These are phyloP conservation scores for Corylus heterophylla DNA, from an alignment of 306 rosid genomes.

Conservation along the genomic window DNA sequence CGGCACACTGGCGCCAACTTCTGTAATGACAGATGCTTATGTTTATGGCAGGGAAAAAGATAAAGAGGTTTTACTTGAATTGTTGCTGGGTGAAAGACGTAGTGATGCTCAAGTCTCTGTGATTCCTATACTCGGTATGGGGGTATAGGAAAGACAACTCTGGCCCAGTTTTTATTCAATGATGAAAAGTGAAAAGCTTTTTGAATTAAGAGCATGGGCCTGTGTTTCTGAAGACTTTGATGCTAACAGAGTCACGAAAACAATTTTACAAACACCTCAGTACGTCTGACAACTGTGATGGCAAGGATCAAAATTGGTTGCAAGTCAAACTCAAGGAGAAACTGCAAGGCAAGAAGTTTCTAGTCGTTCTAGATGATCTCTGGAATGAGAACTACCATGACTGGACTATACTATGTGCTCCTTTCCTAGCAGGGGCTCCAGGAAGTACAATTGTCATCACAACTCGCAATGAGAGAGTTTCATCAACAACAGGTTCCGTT, in stretches of 20 bases:
- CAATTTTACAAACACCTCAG: not conserved
- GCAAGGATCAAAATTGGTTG: too few species aligned
- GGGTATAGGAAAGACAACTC: not conserved
- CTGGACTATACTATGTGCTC: not conserved
- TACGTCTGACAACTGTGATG: too few species aligned
- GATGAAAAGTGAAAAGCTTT: not conserved
- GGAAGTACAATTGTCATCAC: slow-evolving; percentile 33
- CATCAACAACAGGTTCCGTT: not conserved
- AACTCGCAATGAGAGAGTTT: slow-evolving; percentile 12
- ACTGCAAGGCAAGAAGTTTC: not conserved
- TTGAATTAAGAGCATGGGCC: not conserved
- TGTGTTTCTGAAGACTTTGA: slow-evolving; percentile 2
- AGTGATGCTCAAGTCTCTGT: not conserved
- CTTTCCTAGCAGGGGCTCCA: slow-evolving; percentile 4
- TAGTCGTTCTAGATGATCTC: slow-evolving; percentile 30
- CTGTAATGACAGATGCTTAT: not conserved
- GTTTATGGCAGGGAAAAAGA: not conserved
- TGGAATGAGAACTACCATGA: slow-evolving; percentile 8
- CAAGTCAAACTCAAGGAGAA: not conserved
- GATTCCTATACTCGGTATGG: slow-evolving; percentile 21
- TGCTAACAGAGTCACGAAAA: not conserved
- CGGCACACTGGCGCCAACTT: not conserved
- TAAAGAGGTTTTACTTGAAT: not conserved
- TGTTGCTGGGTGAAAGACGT: not conserved
- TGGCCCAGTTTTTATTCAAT: slow-evolving; percentile 1